Base-by-base conservation (phyloP, 176 grass and related monocot genomes). In the Musa troglodytarum region DNA sequence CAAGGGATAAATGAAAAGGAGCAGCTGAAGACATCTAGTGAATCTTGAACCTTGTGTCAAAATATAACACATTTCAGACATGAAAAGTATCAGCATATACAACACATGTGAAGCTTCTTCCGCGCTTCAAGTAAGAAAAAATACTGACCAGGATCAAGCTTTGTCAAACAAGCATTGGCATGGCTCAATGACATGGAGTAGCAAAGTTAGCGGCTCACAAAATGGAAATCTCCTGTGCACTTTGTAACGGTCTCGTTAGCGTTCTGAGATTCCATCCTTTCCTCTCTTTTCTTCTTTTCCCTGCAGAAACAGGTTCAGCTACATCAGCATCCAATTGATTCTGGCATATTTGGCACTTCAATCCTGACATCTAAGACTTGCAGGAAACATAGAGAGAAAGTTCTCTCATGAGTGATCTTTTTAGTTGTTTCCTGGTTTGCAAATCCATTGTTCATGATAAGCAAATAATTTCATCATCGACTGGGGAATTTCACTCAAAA, bases 261-360 rank as follows among this genome's bases (percentile, higher is more conserved):
- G 80, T 90, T 91, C 11, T 65, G 88, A 25, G 84, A 83, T 65
- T 87, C 87, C 65, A 76, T 64, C 81, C 84, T 93, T 80, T 98
- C 94, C 83, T 89, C 82, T 72, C 94, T 98, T 77, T 93, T 98
- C 84, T 91, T 98, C 86, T 98, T 93, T 79, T 98, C 94, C 80
- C 94, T 98, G 80, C 63, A 65, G 2, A 57, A 19, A 85, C 50
- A 11, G 65, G 19, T 58, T 21, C 65, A 25, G 22, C 15, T 68
- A 51, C 21, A 74, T 71, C n/a, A 5, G 49, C 50, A 51, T 71
- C 10, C 49, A 22, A 51, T 62, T 0, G 28, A 49, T 29, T 3
- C 12, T 26, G 24, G 24, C 21, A 26, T 12, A 67, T 25, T 67
- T 26, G 10, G 64, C 64, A 67, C 64, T 26, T 67, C 9, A 11